Evolutionary conservation across 192 early-diverging fungal species (phyloP).

Genomic region (Lunasporangiospora selenospora): DNA sequence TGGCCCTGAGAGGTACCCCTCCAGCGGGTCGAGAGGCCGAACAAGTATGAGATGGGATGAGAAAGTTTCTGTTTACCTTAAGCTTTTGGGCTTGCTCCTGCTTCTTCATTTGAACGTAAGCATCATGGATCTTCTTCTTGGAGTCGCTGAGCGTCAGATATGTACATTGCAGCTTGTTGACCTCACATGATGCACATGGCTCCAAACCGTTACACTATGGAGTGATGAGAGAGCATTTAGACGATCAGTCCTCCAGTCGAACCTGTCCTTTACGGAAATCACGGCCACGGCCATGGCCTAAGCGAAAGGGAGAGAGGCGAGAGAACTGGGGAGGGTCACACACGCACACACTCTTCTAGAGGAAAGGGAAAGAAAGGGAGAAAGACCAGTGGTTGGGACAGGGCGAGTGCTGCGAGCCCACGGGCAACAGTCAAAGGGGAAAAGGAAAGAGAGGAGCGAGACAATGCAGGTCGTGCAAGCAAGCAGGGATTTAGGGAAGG

Average conservation of each 20-base stretch:
- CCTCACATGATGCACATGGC: slow-evolving; percentile 31
- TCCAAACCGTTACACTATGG: slow-evolving; percentile 46
- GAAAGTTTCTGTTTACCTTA: too few relatives aligned
- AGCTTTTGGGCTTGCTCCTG: slow-evolving; percentile 21
- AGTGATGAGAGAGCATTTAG: too few relatives aligned
- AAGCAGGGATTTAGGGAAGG: not conserved
- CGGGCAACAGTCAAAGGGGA: not conserved
- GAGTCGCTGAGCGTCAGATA: slow-evolving; percentile 23
- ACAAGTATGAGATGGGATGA: too few relatives aligned
- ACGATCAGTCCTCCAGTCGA: too few relatives aligned
- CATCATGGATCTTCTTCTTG: slow-evolving; percentile 29
- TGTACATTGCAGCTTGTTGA: slow-evolving; percentile 8
- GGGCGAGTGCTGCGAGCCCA: not conserved
- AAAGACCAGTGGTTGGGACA: not conserved
- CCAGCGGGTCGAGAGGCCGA: too few relatives aligned
- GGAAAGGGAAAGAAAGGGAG: not conserved
- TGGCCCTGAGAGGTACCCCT: too few relatives aligned
- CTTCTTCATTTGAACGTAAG: slow-evolving; percentile 21
- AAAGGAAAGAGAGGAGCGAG: not conserved
- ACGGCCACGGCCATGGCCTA: too few relatives aligned
- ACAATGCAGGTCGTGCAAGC: not conserved
- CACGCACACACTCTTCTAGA: too few relatives aligned
- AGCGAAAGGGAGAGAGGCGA: too few relatives aligned
- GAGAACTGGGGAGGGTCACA: too few relatives aligned
- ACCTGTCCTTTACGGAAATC: too few relatives aligned